Conservation (phyloP, 768 basidiomycete species). For the Termitomyces sp. region DNA sequence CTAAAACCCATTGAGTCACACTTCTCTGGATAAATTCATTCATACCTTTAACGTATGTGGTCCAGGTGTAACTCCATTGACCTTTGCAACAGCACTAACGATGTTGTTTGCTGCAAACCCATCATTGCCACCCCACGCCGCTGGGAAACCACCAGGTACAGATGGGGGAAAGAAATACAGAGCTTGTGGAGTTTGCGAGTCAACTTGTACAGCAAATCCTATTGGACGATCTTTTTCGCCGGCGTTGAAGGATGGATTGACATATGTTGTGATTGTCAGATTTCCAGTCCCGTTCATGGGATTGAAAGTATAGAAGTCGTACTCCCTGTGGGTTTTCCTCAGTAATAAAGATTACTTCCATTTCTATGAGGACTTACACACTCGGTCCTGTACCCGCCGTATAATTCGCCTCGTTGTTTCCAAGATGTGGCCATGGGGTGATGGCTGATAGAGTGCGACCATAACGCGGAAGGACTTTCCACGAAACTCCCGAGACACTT, state of each 20-base stretch:
- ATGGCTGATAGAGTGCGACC: slow-evolving; percentile 59
- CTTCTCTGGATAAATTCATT: background rate
- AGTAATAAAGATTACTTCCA: background rate
- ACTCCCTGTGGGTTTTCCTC: slow-evolving; percentile 34
- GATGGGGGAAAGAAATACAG: slow-evolving; percentile 42
- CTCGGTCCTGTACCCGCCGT: slow-evolving; percentile 56
- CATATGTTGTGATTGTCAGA: slow-evolving; percentile 38
- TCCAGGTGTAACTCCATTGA: slow-evolving; percentile 39
- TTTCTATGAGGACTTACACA: slow-evolving; percentile 30
- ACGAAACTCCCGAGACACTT: slow-evolving; percentile 44
- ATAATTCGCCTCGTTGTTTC: slow-evolving; percentile 48
- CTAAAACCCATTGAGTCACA: slow-evolving; percentile 10
- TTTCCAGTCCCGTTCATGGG: slow-evolving; percentile 34
- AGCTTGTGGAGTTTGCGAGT: slow-evolving; percentile 32
- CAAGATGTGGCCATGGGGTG: slow-evolving; percentile 50
- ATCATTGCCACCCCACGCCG: slow-evolving; percentile 41
- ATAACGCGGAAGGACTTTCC: slow-evolving; percentile 55
- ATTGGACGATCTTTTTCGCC: slow-evolving; percentile 44
- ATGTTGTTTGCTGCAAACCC: slow-evolving; percentile 53
- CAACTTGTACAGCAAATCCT: slow-evolving; percentile 45
- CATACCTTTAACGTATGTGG: slow-evolving; percentile 53
- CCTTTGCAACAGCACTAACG: slow-evolving; percentile 31
- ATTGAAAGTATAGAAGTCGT: slow-evolving; percentile 62
- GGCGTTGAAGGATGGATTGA: slow-evolving; percentile 51
- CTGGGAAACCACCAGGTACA: slow-evolving; percentile 39